Conservation (phyloP, 2,329 filamentous ascomycete species). For the Diaporthe sp. region DNA sequence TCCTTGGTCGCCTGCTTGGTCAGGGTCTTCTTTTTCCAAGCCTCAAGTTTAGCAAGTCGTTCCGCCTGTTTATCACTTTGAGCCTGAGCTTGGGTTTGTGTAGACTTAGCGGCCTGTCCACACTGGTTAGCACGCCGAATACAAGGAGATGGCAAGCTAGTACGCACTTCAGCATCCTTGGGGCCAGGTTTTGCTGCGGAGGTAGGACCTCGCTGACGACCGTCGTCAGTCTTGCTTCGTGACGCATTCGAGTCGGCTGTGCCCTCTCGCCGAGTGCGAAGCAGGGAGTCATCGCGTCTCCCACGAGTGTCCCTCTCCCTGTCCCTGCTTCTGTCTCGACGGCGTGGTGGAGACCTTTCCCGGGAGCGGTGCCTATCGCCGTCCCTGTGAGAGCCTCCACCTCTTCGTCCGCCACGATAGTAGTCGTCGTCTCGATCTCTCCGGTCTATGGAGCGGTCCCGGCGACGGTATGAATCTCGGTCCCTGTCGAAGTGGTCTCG, state of each 20-base stretch:
- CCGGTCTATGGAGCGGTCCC: slow-evolving; percentile 79
- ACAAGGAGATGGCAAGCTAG: background rate
- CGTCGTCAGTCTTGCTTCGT: slow-evolving; percentile 77
- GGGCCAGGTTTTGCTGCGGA: slow-evolving; percentile 62
- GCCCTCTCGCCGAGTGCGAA: slow-evolving; percentile 74
- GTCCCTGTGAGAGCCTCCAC: slow-evolving; percentile 66
- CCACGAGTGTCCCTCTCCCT: slow-evolving; percentile 76
- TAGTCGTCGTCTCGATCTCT: slow-evolving; percentile 68
- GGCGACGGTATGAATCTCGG: slow-evolving; percentile 70
- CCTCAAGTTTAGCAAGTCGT: slow-evolving; percentile 84
- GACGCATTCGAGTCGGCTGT: slow-evolving; percentile 76
- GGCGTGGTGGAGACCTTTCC: slow-evolving; percentile 70
- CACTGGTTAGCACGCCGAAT: slow-evolving; percentile 45
- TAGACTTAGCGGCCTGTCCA: slow-evolving; percentile 67
- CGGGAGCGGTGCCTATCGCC: slow-evolving; percentile 78
- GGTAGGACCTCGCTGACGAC: slow-evolving; percentile 66
- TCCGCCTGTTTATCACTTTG: slow-evolving; percentile 86
- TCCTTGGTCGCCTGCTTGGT: slow-evolving; percentile 78
- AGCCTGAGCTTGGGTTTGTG: slow-evolving; percentile 66
- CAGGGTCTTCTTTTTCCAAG: slow-evolving; percentile 93
- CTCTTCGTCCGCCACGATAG: slow-evolving; percentile 73
- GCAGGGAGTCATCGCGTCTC: slow-evolving; percentile 80
- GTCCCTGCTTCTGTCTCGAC: slow-evolving; percentile 74
- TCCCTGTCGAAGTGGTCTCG: slow-evolving; percentile 68
- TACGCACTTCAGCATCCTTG: slow-evolving; percentile 71